phyloP scores from a whole-genome alignment of 2,329 filamentous ascomycete genomes.

The Arthrinium phaeospermum region DNA sequence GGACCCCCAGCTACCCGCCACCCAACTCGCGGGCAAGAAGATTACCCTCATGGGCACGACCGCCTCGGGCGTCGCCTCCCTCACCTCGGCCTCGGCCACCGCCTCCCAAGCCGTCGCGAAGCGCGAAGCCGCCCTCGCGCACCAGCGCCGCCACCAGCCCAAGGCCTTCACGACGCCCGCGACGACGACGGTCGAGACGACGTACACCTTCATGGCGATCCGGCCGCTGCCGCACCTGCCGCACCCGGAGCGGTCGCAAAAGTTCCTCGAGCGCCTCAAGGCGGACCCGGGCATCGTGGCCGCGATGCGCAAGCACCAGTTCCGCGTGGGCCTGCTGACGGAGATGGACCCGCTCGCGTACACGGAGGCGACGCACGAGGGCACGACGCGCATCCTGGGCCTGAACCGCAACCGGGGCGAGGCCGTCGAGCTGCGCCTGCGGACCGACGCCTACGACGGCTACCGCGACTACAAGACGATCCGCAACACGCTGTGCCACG shows the following conservation, averaged over 20 bases:
- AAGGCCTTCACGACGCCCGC: slow-evolving; percentile 29
- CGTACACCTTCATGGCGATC: slow-evolving; percentile 83
- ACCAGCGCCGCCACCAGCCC: slow-evolving; percentile 37
- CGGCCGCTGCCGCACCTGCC: slow-evolving; percentile 80
- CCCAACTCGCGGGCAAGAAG: slow-evolving; percentile 59
- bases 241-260: slow-evolving; percentile 70
- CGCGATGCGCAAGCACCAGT: slow-evolving; percentile 83
- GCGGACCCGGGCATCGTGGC: slow-evolving; percentile 85
- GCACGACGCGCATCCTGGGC: slow-evolving; percentile 77
- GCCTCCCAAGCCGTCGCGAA: slow-evolving; percentile 55
- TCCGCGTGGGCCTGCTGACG: slow-evolving; percentile 83
- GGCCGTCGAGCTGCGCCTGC: slow-evolving; percentile 85
- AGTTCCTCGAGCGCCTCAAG: slow-evolving; percentile 76
- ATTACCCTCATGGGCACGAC: slow-evolving; percentile 71
- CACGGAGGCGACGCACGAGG: slow-evolving; percentile 73
- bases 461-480: slow-evolving; percentile 94
- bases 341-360: slow-evolving; percentile 93
- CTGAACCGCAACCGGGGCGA: slow-evolving; percentile 88
- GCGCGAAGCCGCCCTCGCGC: slow-evolving; percentile 49
- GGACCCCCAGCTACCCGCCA: slow-evolving; percentile 57
- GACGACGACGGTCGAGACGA: slow-evolving; percentile 28
- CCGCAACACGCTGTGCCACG: slow-evolving; percentile 90
- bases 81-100: slow-evolving; percentile 52
- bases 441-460: slow-evolving; percentile 94
- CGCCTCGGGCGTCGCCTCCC: slow-evolving; percentile 61